Conservation (phyloP, 805 yeast species). For the Saturnispora ahearnii region DNA sequence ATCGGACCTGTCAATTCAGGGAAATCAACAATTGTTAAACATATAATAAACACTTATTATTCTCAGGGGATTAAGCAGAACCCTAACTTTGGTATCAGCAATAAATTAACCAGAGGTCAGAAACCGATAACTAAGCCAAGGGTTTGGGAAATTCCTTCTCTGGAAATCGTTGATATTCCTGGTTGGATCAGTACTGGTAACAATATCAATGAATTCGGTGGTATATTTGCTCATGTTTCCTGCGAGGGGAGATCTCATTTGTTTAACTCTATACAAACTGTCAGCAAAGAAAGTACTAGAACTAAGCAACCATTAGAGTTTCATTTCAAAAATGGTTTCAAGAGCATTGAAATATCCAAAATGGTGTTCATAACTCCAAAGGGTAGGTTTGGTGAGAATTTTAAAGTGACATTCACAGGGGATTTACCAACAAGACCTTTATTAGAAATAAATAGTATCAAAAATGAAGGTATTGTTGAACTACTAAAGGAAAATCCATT, state of each 20-base stretch:
- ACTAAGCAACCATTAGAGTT: not conserved
- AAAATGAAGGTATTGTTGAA: not conserved
- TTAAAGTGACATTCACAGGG: not conserved
- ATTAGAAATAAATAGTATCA: not conserved
- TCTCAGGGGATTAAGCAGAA: not conserved
- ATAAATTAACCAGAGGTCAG: slow-evolving; percentile 5
- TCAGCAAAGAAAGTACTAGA: not conserved
- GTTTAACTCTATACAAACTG: not conserved
- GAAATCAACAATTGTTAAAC: slow-evolving; percentile 17
- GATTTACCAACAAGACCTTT: slow-evolving; percentile 4
- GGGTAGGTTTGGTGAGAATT: slow-evolving; percentile 6
- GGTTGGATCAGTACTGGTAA: slow-evolving; percentile 22
- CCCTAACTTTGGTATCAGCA: not conserved
- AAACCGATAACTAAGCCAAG: slow-evolving; percentile 9
- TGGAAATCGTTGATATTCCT: slow-evolving; percentile 23
- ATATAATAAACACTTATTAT: not conserved
- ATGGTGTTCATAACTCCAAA: slow-evolving; percentile 5
- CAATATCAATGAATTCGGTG: slow-evolving; percentile 10
- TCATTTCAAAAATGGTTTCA: not conserved
- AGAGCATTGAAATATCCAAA: slow-evolving; percentile 1
- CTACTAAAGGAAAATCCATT: not conserved
- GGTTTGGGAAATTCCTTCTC: slow-evolving; percentile 13
- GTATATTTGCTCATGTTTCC: slow-evolving; percentile 4
- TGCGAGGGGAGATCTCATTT: not conserved
- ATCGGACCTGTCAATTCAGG: slow-evolving; percentile 26